Evolutionary conservation across 208 protist species (phyloP).

Genomic region (Leishmania major): DNA sequence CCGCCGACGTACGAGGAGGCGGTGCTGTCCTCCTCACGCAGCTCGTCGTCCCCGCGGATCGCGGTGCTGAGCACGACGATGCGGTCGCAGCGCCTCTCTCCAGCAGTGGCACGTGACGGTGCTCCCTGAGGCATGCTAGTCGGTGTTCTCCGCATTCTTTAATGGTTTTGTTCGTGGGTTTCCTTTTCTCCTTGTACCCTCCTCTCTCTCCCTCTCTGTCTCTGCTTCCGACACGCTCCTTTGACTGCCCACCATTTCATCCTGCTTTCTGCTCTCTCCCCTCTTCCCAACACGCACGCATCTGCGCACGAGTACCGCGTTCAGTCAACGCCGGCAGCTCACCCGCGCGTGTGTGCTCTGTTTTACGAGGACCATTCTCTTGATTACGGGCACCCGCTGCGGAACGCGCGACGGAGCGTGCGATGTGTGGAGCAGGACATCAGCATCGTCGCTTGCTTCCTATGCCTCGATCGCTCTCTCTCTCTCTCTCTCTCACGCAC

Average conservation of each 20-base stretch:
- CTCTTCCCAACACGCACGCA: background rate
- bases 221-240: background rate
- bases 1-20: constrained; percentile 2
- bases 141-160: background rate
- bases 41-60: background rate
- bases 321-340: background rate
- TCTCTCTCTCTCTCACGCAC: background rate
- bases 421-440: background rate
- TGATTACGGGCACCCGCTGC: background rate
- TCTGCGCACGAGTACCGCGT: background rate
- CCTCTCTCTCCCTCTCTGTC: no score
- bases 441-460: background rate
- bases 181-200: background rate
- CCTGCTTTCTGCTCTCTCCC: background rate
- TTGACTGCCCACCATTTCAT: background rate
- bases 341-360: background rate
- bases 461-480: background rate
- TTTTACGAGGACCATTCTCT: background rate
- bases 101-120: background rate
- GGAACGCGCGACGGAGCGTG: background rate
- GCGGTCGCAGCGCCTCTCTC: background rate
- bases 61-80: background rate
- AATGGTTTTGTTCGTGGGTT: background rate
- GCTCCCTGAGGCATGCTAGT: background rate
- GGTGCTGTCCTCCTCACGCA: background rate